A percentile compares a stretch with the other conserved stretches of the same genome.
phyloP scores from a whole-genome alignment of 805 yeast species.

The Isabelozyma rhagii region DNA sequence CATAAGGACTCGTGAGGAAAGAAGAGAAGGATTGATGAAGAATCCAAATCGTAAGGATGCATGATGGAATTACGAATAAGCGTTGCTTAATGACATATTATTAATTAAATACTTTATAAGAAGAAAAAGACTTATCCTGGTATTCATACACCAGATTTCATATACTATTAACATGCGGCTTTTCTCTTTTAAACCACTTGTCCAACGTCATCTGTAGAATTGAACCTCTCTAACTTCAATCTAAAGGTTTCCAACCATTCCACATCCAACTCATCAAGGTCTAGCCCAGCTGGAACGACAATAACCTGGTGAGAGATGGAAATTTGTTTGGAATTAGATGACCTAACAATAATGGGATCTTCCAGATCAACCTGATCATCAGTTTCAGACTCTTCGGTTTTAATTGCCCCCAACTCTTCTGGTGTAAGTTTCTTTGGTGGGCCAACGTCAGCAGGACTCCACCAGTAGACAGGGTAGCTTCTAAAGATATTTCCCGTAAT shows the following conservation, averaged over 20 bases:
- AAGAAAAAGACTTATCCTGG: not conserved
- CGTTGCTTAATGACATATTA: not conserved
- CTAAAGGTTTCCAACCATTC: slow-evolving; percentile 21
- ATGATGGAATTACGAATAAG: no score
- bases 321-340: slow-evolving; percentile 5
- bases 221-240: not conserved
- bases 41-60: no score
- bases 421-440: not conserved
- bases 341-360: not conserved
- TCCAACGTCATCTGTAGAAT: not conserved
- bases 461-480: slow-evolving; percentile 59
- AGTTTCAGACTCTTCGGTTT: not conserved
- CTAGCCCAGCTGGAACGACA: slow-evolving; percentile 19
- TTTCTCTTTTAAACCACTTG: not conserved
- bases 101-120: not conserved
- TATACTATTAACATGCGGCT: no score
- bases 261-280: slow-evolving; percentile 20
- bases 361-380: not conserved
- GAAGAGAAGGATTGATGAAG: no score
- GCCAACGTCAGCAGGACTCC: slow-evolving; percentile 36
- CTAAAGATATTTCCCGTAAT: slow-evolving; percentile 53
- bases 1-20: not conserved
- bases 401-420: not conserved
- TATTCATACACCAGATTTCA: no score
- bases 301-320: slow-evolving; percentile 13